These are phyloP conservation scores for Petrea volubilis DNA, from an alignment of 257 asterid genomes.

Conservation along the genomic window DNA sequence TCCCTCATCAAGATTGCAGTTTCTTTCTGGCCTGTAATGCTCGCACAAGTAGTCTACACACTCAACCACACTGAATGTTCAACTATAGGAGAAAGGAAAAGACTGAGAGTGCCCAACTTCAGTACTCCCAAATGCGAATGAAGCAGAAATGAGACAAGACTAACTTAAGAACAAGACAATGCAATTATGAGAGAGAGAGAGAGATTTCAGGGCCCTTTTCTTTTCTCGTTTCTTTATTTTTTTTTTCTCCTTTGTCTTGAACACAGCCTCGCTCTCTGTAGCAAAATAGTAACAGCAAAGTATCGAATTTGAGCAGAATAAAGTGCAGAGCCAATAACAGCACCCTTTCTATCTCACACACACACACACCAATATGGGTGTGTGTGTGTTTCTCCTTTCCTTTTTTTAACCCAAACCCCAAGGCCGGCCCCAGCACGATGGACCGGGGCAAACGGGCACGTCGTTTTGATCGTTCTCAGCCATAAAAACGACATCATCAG, in stretches of 20 bases:
- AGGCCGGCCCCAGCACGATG: constrained; percentile 44
- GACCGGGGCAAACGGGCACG: constrained; percentile 48
- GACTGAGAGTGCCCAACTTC: constrained; percentile 14
- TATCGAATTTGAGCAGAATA: constrained; percentile 80
- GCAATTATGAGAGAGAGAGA: constrained; percentile 50
- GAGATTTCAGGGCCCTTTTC: constrained; percentile 25
- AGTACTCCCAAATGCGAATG: constrained; percentile 33
- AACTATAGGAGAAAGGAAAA: constrained; percentile 13
- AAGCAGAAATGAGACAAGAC: constrained; percentile 54
- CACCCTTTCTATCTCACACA: constrained; percentile 42
- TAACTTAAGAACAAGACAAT: constrained; percentile 57
- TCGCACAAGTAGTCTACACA: no score
- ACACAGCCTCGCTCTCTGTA: constrained; percentile 60
- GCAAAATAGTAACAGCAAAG: constrained; percentile 59
- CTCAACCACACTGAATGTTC: constrained; percentile 19
- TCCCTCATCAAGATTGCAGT: constrained; percentile 33
- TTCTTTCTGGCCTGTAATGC: constrained; percentile 20
- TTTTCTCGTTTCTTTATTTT: constrained; percentile 28
- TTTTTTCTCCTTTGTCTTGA: constrained; percentile 19
- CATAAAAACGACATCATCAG: constrained; percentile 49
- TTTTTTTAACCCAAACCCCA: constrained; percentile 41
- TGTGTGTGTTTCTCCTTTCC: constrained; percentile 21
- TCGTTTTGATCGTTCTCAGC: constrained; percentile 37
- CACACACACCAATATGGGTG: constrained; percentile 39
- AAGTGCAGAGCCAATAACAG: constrained; percentile 45